A percentile compares a stretch with the other conserved stretches of the same genome.
phyloP scores from a whole-genome alignment of 2,329 filamentous ascomycete species.

The Cladosporium sp. region DNA sequence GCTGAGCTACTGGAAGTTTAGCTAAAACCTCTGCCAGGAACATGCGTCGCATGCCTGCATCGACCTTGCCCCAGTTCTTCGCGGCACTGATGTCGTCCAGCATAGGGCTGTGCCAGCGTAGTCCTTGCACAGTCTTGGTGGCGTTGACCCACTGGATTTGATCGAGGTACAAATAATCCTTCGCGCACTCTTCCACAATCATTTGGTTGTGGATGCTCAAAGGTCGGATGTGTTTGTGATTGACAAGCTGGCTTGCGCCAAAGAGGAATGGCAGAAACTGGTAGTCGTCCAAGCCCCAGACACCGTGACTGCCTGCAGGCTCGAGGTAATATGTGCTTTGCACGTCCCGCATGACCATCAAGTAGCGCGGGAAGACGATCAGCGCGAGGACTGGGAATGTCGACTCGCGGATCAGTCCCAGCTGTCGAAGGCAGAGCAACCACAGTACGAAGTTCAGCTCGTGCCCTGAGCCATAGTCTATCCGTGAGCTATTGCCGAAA shows the following conservation, averaged over 20 bases:
- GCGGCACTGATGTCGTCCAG: constrained; percentile 93
- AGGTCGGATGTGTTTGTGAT: constrained; percentile 61
- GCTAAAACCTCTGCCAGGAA: constrained; percentile 88
- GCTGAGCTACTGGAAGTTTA: constrained; percentile 97
- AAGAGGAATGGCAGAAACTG: constrained; percentile 56
- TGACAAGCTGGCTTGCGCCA: constrained; percentile 56
- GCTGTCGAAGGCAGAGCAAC: constrained; percentile 88
- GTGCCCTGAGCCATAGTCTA: constrained; percentile 96
- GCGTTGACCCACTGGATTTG: constrained; percentile 94
- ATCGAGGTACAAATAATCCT: constrained; percentile 85
- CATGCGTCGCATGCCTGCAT: constrained; percentile 95
- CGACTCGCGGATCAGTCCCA: constrained; percentile 61
- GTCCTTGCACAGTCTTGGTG: constrained; percentile 90
- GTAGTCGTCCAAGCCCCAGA: constrained; percentile 56
- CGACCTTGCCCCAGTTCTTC: constrained; percentile 87
- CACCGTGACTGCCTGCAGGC: constrained; percentile 60
- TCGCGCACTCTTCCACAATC: constrained; percentile 79
- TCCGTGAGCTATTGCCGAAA: constrained; percentile 81
- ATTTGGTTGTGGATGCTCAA: constrained; percentile 78
- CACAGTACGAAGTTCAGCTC: constrained; percentile 97
- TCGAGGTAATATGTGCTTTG: constrained; percentile 96
- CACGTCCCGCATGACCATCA: constrained; percentile 80
- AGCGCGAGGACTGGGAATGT: constrained; percentile 77
- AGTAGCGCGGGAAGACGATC: constrained; percentile 77
- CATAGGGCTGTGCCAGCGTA: constrained; percentile 98